Evolutionary conservation across 345 rosid genomes (phyloP).

Genomic region (Pelargonium nanum): DNA sequence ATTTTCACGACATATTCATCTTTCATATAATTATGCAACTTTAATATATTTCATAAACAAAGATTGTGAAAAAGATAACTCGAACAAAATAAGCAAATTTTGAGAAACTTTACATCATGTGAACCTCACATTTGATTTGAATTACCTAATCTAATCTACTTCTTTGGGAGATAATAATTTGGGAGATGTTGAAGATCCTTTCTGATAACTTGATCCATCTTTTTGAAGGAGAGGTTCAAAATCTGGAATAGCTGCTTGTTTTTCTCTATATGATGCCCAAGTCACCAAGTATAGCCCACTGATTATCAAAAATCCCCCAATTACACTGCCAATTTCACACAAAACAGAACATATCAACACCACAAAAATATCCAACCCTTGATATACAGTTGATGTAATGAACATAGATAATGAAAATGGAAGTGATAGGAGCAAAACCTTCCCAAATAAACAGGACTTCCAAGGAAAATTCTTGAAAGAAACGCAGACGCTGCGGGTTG

Average conservation of each 20-base stretch:
- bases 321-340: constrained; percentile 35
- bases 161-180: too few relatives aligned
- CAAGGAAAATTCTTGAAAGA: constrained; percentile 84
- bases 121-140: too few relatives aligned
- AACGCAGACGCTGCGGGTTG: constrained; percentile 89
- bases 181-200: too few relatives aligned
- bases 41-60: too few relatives aligned
- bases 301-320: constrained; percentile 76
- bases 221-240: constrained; percentile 50
- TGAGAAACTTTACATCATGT: too few relatives aligned
- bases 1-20: too few relatives aligned
- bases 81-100: too few relatives aligned
- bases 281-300: constrained; percentile 76
- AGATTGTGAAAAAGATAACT: too few relatives aligned
- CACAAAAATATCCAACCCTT: neutral
- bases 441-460: constrained; percentile 87
- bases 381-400: neutral
- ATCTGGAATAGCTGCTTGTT: constrained; percentile 22
- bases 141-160: too few relatives aligned
- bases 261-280: constrained; percentile 75
- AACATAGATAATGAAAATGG: too few relatives aligned
- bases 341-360: neutral
- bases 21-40: too few relatives aligned
- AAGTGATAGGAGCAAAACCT: constrained; percentile 34
- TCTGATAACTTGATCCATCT: constrained; percentile 40